Conservation (phyloP, 2,329 filamentous ascomycete species). For the Geosmithia putterillii region DNA sequence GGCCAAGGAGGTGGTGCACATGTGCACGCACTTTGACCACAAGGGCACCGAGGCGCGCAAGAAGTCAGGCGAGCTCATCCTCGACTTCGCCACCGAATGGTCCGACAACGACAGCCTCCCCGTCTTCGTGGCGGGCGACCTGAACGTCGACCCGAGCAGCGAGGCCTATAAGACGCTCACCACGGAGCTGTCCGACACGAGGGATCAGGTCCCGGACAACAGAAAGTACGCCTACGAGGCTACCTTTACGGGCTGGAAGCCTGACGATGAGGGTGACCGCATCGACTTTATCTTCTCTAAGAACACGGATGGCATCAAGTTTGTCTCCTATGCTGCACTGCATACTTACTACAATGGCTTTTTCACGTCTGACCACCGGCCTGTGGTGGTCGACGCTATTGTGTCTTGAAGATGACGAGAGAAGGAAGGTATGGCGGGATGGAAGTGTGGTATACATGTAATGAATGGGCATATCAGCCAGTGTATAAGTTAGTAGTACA, state of each 20-base stretch:
- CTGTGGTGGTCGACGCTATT: slow-evolving; percentile 15
- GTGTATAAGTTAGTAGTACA: no score
- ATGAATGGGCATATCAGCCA: no score
- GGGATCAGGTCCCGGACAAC: slow-evolving; percentile 9
- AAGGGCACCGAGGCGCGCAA: slow-evolving; percentile 24
- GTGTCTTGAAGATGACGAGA: slow-evolving; percentile 1
- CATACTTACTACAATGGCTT: slow-evolving; percentile 12
- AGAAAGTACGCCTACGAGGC: slow-evolving; percentile 11
- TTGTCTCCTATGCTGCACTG: slow-evolving; percentile 12
- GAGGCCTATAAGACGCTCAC: slow-evolving; percentile 12
- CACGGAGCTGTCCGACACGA: slow-evolving; percentile 11
- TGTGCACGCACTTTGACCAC: slow-evolving; percentile 43
- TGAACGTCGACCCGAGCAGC: slow-evolving; percentile 15
- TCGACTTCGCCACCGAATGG: slow-evolving; percentile 16
- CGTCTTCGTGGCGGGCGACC: slow-evolving; percentile 19
- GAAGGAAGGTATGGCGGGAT: background rate
- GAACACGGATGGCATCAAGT: slow-evolving; percentile 10
- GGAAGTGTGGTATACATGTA: background rate
- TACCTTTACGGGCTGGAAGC: slow-evolving; percentile 16
- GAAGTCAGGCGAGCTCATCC: slow-evolving; percentile 25
- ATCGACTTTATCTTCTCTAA: slow-evolving; percentile 19
- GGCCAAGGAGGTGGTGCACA: slow-evolving; percentile 24
- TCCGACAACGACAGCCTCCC: slow-evolving; percentile 7
- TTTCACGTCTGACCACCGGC: slow-evolving; percentile 19
- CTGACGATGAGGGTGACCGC: slow-evolving; percentile 7